phyloP scores from a whole-genome alignment of 495 filamentous ascomycete genomes.

The Collariella sp. region DNA sequence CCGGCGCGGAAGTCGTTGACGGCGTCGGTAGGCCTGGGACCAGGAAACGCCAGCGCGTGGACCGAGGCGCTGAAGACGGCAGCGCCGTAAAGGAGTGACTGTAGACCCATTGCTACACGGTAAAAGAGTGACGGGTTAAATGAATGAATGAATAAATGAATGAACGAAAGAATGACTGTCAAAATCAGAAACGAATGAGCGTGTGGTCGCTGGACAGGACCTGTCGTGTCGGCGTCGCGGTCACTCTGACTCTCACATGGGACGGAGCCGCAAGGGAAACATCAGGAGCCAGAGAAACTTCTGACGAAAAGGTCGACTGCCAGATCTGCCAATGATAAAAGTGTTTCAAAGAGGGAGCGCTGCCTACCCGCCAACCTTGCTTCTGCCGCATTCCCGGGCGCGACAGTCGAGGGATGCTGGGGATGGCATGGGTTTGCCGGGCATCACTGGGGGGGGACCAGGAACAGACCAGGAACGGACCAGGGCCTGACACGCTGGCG shows the following conservation, averaged over 20 bases:
- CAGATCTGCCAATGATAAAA: background rate
- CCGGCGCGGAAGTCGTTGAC: conserved; percentile 10
- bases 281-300: background rate
- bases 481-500: conserved; percentile 7
- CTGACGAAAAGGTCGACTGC: background rate
- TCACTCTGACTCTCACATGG: background rate
- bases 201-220: background rate
- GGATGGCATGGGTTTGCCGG: too few species aligned
- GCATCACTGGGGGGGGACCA: too few species aligned
- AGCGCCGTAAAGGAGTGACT: conserved; percentile 5
- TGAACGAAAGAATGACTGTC: background rate
- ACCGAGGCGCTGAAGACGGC: conserved; percentile 28
- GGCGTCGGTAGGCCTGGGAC: conserved; percentile 25
- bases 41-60: conserved; percentile 29
- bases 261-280: conserved; percentile 3
- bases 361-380: background rate
- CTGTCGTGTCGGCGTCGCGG: background rate
- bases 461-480: too few species aligned
- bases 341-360: background rate
- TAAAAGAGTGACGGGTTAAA: background rate
- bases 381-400: background rate
- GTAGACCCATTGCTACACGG: conserved; percentile 6
- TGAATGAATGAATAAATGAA: background rate
- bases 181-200: background rate
- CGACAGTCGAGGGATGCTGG: too few species aligned